Conservation (phyloP, 2,329 filamentous ascomycete genomes). For the Sporothrix curviconia region DNA sequence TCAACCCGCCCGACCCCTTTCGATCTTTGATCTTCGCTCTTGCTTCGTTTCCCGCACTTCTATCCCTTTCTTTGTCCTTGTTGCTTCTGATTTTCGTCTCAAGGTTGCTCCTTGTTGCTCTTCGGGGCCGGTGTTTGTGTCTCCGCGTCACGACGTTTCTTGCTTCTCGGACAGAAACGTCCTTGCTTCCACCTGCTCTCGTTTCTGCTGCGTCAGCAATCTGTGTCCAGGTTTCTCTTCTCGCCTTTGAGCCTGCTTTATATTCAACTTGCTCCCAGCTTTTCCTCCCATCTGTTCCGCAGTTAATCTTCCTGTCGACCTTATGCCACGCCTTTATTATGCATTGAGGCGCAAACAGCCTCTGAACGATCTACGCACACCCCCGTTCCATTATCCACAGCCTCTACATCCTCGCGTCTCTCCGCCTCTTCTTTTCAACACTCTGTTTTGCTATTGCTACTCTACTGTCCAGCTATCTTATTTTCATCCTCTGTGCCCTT, state of each 20-base stretch:
- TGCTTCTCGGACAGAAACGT: too few relatives aligned
- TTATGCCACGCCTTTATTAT: background rate
- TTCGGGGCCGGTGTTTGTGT: background rate
- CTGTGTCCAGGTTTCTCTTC: background rate
- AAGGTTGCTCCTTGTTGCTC: background rate
- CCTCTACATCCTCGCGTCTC: background rate
- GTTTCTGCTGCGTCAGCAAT: background rate
- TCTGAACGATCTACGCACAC: constrained; percentile 9
- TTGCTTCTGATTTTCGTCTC: constrained; percentile 5
- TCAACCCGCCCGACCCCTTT: background rate
- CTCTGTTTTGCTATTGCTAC: constrained; percentile 10
- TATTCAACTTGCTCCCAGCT: background rate
- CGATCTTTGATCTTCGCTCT: background rate
- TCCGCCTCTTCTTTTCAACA: background rate
- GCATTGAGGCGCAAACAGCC: constrained; percentile 14
- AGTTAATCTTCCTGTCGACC: background rate
- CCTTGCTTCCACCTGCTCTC: background rate
- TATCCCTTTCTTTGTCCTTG: background rate
- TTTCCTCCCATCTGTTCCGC: constrained; percentile 5
- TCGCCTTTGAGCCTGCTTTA: constrained; percentile 2
- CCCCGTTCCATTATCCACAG: background rate
- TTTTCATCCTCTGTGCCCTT: too few relatives aligned
- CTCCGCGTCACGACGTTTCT: background rate
- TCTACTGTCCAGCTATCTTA: too few relatives aligned
- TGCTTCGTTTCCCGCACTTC: background rate